Conservation (phyloP, 306 rosid genomes). For the Vigna nakashimae region DNA sequence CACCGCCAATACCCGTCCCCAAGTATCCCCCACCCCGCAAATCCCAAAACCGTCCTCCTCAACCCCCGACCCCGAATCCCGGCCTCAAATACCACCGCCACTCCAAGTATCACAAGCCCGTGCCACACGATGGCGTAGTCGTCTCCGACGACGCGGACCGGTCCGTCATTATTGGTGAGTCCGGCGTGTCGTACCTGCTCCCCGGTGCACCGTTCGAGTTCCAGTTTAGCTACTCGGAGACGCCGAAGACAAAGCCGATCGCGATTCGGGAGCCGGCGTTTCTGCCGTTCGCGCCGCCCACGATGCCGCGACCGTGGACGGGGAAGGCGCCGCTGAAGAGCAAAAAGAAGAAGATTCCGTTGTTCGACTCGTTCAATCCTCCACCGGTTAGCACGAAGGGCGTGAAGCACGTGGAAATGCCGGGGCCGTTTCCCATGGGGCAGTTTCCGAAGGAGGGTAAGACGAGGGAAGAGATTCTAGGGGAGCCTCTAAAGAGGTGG, state of each 20-base stretch:
- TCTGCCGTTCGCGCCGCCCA: constrained; percentile 83
- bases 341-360: constrained; percentile 68
- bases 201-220: constrained; percentile 97
- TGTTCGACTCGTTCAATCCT: constrained; percentile 73
- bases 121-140: constrained; percentile 60
- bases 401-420: constrained; percentile 75
- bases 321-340: constrained; percentile 94
- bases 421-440: constrained; percentile 66
- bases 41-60: constrained; percentile 34
- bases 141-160: constrained; percentile 74
- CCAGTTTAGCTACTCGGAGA: constrained; percentile 92
- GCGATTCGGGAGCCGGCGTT: constrained; percentile 95
- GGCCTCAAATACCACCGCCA: constrained; percentile 74
- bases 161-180: constrained; percentile 77
- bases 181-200: constrained; percentile 85
- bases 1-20: constrained; percentile 47
- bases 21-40: constrained; percentile 56
- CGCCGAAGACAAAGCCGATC: constrained; percentile 84
- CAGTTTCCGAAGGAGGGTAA: constrained; percentile 56
- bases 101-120: constrained; percentile 79
- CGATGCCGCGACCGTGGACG: constrained; percentile 97
- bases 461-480: constrained; percentile 80
- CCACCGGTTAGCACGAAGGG: constrained; percentile 58
- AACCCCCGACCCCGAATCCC: constrained; percentile 47
- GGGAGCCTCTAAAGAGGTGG: constrained; percentile 84